These are phyloP conservation scores for Camelina sativa DNA, from an alignment of 345 rosid genomes.

Conservation along the genomic window DNA sequence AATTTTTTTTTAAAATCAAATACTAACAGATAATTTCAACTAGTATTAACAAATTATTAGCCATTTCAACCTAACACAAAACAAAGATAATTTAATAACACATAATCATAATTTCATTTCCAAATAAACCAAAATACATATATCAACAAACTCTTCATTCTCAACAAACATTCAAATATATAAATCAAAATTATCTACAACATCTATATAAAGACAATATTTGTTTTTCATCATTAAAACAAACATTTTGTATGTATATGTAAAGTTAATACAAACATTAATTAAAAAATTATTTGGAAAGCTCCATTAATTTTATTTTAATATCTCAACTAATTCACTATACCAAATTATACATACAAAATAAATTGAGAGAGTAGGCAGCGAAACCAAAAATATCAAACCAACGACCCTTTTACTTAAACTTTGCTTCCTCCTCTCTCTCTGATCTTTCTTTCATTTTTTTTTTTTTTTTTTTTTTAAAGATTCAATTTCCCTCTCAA, in stretches of 20 bases:
- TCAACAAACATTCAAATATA: background rate
- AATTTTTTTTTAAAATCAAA: too few species aligned
- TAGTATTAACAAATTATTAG: background rate
- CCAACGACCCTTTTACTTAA: conserved; percentile 11
- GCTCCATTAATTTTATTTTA: background rate
- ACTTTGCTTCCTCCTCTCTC: background rate
- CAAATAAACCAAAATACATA: background rate
- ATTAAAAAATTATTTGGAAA: background rate
- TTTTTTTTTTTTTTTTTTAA: background rate
- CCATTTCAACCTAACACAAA: background rate
- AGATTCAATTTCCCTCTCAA: conserved; percentile 37
- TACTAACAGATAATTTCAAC: background rate
- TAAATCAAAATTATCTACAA: background rate
- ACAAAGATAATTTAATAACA: background rate
- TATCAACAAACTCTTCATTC: background rate
- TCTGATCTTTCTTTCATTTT: conserved; percentile 29
- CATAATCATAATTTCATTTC: background rate
- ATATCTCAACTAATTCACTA: conserved; percentile 33
- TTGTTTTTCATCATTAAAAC: background rate
- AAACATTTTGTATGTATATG: background rate
- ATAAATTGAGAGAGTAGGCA: conserved; percentile 18
- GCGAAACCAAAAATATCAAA: conserved; percentile 26
- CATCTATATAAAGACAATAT: background rate
- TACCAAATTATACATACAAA: conserved; percentile 1
- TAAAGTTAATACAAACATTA: conserved; percentile 20